Base-by-base conservation (phyloP, 2,329 filamentous ascomycete species). In the Neofusicoccum umdonicola region DNA sequence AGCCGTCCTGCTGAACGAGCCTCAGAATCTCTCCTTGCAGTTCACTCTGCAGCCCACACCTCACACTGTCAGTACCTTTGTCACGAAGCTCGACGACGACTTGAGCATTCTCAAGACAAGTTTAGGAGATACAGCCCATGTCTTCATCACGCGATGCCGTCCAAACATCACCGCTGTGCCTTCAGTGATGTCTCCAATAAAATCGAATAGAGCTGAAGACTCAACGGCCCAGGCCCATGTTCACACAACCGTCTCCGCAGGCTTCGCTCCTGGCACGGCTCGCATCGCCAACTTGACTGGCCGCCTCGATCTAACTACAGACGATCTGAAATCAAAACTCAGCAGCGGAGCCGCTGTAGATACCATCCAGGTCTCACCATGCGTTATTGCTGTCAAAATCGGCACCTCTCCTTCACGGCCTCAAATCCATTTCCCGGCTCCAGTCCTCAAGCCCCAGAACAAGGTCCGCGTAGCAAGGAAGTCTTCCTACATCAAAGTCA, bases 401-500 rank as follows among this genome's bases (percentile, higher is more conserved):
- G 35, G 50, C 1, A 27, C 34, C n/a, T 12, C 17, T 12, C 6
- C 11, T 19, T 13, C 19, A 27, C 12, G 7, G 12, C 7, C 41
- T 48, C 52, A 63, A 15, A 41, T 72, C 39, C n/a, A 58, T 35
- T 72, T 71, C 52, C 72, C 73, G 5, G 65, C 69, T 9, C 71
- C 73, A 7, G 63, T 75, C 9, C 48, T 67, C 4, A 48, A 61
- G 41, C 19, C 65, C 11, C 62, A 66, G 37, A 65, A 52, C 35
- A 74, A 70, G 63, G 68, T 66, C 8, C 67, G 70, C 22, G 68
- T 77, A 44, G 74, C 73, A 7, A 69, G 74, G 44, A 73, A 71
- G 52, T 73, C 72, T 3, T 71, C 68, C 3, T 76, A 73, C 61
- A 63, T 76, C 31, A 74, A 77, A 61, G 65, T 77, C 42, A 65